Base-by-base conservation (phyloP, 2,329 filamentous ascomycete species). In the Colletotrichum sansevieriae region DNA sequence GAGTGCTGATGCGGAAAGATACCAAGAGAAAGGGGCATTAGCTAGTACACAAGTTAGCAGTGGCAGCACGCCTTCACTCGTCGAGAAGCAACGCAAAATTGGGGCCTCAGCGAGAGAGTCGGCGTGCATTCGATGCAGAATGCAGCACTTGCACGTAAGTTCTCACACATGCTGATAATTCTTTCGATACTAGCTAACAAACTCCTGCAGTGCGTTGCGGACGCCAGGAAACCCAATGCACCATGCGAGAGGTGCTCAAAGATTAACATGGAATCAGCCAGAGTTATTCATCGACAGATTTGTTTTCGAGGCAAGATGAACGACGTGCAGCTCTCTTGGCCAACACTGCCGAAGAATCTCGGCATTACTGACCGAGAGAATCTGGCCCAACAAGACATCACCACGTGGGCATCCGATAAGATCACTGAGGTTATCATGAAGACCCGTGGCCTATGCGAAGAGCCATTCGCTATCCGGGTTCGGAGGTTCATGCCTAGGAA, bases 271-370 rank as follows among this genome's bases (percentile, higher is more conserved):
- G 77, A 76, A 1, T 85, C 83, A 0, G 82, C 81, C 44, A 87
- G 84, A 70, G 82, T 83, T 2, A 80, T 86, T 5, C 84, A 86
- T 62, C 75, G 77, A 25, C 73, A 83, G 4, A 78, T 79, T 0
- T 87, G 85, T 64, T 73, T 78, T 13, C 80, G 84, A 12, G 79
- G 76, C 70, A 83, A 82, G 70, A 75, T 87, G 11, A 79, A 77
- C 25, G 78, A 83, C 9, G 75, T 81, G 15, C 71, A 75, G 1
- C 73, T 84, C 4, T 83, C 79, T 25, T 52, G 29, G 49, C 49
- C 49, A 18, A n/a, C 13, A 68, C 83, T 84, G n/a, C 73, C 74
- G 1, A 80, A 82, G 4, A 82, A 83, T 1, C 76, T 85, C 13
- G 72, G 76, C 2, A 76, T 86, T 29, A 87, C 85, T 0, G 83